Evolutionary conservation across 2,329 filamentous ascomycete species (phyloP).

Genomic region (Chrysoporthe puriensis): DNA sequence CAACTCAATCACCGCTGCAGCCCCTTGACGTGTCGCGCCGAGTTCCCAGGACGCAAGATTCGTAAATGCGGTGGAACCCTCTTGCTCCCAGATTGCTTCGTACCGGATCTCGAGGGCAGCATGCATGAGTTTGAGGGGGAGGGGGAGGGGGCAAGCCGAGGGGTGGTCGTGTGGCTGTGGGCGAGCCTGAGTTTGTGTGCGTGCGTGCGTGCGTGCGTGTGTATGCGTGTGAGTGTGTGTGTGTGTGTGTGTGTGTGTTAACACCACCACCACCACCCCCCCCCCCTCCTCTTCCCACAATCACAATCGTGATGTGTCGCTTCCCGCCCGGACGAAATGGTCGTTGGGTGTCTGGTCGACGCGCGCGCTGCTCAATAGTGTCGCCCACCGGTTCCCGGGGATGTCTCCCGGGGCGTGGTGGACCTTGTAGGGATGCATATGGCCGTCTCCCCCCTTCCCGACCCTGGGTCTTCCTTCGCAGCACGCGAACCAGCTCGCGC

Average conservation of each 20-base stretch:
- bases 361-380: constrained; percentile 1
- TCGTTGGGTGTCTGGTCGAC: not conserved
- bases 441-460: not conserved
- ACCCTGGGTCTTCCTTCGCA: not conserved
- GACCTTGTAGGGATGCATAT: constrained; percentile 12
- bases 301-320: too few species aligned
- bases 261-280: too few species aligned
- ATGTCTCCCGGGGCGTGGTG: constrained; percentile 4
- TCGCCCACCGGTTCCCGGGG: constrained; percentile 5
- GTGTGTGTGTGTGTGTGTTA: too few species aligned
- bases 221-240: too few species aligned
- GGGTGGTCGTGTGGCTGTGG: too few species aligned
- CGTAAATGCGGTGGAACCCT: constrained; percentile 7
- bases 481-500: not conserved
- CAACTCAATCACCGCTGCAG: not conserved
- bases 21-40: not conserved
- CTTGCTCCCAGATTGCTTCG: not conserved
- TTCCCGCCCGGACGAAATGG: not conserved
- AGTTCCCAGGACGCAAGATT: constrained; percentile 2
- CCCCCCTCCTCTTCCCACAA: not conserved
- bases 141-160: too few species aligned
- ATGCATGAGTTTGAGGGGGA: too few species aligned
- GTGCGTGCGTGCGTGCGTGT: too few species aligned
- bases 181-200: too few species aligned
- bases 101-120: not conserved